Base-by-base conservation (phyloP, 129 eudicot species). In the Logfia minima region DNA sequence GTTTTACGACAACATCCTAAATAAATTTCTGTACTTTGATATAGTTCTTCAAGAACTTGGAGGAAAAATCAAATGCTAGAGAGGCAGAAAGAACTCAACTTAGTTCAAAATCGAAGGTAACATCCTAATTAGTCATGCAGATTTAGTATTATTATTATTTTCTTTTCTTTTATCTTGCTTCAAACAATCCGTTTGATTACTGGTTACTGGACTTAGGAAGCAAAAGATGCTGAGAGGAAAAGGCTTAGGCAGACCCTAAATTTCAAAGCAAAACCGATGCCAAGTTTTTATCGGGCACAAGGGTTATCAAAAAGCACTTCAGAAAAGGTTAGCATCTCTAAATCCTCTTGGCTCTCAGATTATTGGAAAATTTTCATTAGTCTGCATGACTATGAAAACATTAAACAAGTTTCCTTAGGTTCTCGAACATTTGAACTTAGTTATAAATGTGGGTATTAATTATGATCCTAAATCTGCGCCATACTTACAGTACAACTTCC, bases 221-320 rank as follows among this genome's bases (percentile, higher is more conserved):
- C 74, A 56, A 88, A 86, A 77, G 90, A 84, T 19, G 81, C 84
- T 22, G 88, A 84, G 83, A 82, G 82, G 48, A 84, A 71, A 82
- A 84, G 26, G 69, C 63, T 76, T 31, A 79, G 82, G 61, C 86
- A 88, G 70, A 79, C 66, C 68, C 79, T 85, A 66, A 78, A 24
- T 26, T 88, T 82, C 78, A 88, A 88, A 82, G 87, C 87, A 81
- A 86, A 84, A 56, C 88, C 86, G 45, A 39, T 86, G 71, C 90
- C 90, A 17, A 80, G 77, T 68, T 88, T 83, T 72, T 83, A 85
- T 81, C 76, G 74, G 61, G 81, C 70, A 19, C 86, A 78, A 68
- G 79, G 82, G 45, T 35, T 72, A 37, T 73, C 79, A 1, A 86
- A 70, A 78, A 70, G 56, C 62, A 75, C 81, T 70, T 73, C 66